Base-by-base conservation (phyloP, 805 yeast genomes). In the Schwanniomyces occidentalis region DNA sequence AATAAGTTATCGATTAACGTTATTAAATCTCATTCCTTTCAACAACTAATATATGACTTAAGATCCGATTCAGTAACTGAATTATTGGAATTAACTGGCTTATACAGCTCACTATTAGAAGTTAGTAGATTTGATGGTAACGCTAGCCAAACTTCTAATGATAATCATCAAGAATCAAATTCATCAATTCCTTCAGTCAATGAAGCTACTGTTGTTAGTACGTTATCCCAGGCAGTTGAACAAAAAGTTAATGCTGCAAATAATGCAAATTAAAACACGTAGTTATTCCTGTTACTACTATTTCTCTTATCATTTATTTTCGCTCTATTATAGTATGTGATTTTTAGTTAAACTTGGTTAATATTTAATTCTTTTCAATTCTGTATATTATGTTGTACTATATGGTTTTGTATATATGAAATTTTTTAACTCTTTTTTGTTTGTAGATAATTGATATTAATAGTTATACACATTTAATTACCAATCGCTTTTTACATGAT, bases 1-100 rank as follows among this genome's bases (percentile, higher is more conserved):
- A 73, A 76, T 51, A 74, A 73, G 46, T 54, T 76, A 8, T 66
- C 76, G 0, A 63, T 75, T 19, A 59, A 57, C 15, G 66, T 69
- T 7, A 69, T 75, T n/a, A 71, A 70, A 51, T 68, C 76, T 32
- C 69, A 61, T 15, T 62, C 76, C 6, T 76, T 76, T 46, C 73
- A 71, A 48, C 80, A 76, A 42, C 48, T 76, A 26, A 58, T 76
- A 10, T 69, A 65, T 45, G 76, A 76, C 27, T 58, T 76, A 40
- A 60, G 74, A 33, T 71, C 78, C 0, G 75, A 68, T 20, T 66
- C 76, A 1, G 55, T 76, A 3, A 41, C 51, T 2, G 81, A 75
- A 40, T 53, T 76, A 42, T 52, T 61, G 27, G 80, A 74, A 35
- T 52, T 76, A 41, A 65, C 74, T 5, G 58, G 59, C 17, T 50